Percentiles rank a stretch among this genome's conserved stretches.
phyloP scores from a whole-genome alignment of 306 rosid genomes.

The Malus asiatica region DNA sequence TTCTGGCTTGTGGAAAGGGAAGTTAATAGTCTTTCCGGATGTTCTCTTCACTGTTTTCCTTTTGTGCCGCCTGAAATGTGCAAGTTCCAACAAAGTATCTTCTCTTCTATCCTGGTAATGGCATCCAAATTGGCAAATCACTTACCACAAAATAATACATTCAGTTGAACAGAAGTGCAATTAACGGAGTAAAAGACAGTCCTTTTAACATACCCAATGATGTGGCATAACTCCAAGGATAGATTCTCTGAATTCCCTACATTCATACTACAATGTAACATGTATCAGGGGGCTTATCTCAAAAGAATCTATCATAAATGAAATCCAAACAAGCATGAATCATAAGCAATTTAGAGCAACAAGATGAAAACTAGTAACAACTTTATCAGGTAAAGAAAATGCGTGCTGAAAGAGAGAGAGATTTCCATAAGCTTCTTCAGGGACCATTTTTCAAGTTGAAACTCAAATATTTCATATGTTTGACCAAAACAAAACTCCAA shows the following conservation, averaged over 20 bases:
- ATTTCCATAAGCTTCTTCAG: neutral
- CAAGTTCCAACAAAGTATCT: constrained; percentile 73
- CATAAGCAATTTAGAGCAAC: neutral
- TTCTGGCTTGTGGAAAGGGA: constrained; percentile 86
- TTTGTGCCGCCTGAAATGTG: constrained; percentile 81
- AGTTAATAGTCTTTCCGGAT: constrained; percentile 53
- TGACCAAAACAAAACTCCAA: neutral
- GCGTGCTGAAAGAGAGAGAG: neutral
- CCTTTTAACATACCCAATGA: constrained; percentile 61
- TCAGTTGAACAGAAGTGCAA: neutral
- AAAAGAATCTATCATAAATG: neutral
- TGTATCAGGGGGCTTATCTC: constrained; percentile 33
- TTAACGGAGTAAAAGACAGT: neutral
- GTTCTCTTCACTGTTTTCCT: constrained; percentile 76
- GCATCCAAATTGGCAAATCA: constrained; percentile 11
- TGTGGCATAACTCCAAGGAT: constrained; percentile 98
- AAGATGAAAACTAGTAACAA: neutral
- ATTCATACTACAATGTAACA: constrained; percentile 70
- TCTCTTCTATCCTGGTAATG: constrained; percentile 89
- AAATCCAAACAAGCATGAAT: neutral
- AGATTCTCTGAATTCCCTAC: constrained; percentile 97
- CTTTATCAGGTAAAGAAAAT: neutral
- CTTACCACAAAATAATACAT: neutral
- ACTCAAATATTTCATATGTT: neutral
- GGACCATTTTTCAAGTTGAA: neutral